These are phyloP conservation scores for Candida argentea DNA, from an alignment of 805 yeast genomes.

Conservation along the genomic window DNA sequence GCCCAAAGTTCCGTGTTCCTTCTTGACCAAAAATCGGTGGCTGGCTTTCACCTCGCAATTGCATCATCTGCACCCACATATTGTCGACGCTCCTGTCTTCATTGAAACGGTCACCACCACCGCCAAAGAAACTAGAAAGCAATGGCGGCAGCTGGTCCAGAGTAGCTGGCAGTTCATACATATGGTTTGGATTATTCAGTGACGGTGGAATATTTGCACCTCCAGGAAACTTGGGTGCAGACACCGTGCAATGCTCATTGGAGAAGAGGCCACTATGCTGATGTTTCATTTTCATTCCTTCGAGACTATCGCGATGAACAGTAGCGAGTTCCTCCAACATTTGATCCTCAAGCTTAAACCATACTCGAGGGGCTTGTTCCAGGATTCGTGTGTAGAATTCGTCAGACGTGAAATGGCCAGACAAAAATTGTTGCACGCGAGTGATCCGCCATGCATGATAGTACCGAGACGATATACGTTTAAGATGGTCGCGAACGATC, in stretches of 20 bases:
- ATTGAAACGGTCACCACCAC: constrained; percentile 1
- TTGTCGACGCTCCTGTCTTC: constrained; percentile 1
- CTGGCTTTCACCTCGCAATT: too few relatives aligned
- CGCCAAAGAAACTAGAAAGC: background rate
- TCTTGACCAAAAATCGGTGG: too few relatives aligned
- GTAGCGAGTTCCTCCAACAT: constrained; percentile 13
- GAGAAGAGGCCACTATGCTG: too few relatives aligned
- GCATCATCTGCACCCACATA: background rate
- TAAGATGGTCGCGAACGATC: constrained; percentile 4
- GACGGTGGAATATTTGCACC: too few relatives aligned
- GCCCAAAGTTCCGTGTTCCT: too few relatives aligned
- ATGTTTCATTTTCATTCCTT: constrained; percentile 5
- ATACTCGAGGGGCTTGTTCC: constrained; percentile 2
- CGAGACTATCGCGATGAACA: constrained; percentile 14
- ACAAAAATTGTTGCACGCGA: constrained; percentile 41
- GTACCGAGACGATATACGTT: constrained; percentile 43
- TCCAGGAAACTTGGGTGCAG: background rate
- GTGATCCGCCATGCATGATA: constrained; percentile 62
- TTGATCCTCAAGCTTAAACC: constrained; percentile 6
- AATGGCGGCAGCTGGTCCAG: background rate
- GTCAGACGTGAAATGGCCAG: constrained; percentile 21
- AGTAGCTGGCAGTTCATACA: background rate
- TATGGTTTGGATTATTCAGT: background rate
- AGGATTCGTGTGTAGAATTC: constrained; percentile 12
- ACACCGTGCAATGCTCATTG: too few relatives aligned